These are phyloP conservation scores for Soucietia sequanensis DNA, from an alignment of 805 yeast genomes.

Conservation along the genomic window DNA sequence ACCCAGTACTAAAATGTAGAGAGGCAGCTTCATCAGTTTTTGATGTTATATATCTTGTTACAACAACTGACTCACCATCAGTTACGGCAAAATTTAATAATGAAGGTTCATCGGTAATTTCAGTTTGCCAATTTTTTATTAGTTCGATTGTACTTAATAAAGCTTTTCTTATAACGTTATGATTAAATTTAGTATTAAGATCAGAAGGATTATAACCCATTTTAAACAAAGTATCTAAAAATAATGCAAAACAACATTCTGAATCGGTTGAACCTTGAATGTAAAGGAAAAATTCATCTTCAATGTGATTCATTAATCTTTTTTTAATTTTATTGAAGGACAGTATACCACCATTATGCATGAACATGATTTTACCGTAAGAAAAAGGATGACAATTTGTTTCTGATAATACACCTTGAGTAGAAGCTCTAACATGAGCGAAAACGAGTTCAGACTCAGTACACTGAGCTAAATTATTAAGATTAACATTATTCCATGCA, in stretches of 20 bases:
- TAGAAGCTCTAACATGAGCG: constrained; percentile 95
- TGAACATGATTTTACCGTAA: constrained; percentile 83
- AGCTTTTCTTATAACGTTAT: constrained; percentile 62
- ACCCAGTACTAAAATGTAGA: constrained; percentile 89
- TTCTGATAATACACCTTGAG: constrained; percentile 90
- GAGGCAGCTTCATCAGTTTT: constrained; percentile 95
- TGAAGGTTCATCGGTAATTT: constrained; percentile 64
- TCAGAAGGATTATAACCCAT: constrained; percentile 72
- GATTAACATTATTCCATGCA: constrained; percentile 94
- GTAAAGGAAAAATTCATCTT: constrained; percentile 73
- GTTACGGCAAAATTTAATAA: constrained; percentile 92
- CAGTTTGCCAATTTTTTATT: constrained; percentile 78
- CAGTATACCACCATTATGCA: constrained; percentile 95
- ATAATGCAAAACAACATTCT: constrained; percentile 91
- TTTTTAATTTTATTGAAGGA: constrained; percentile 74
- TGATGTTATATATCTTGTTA: constrained; percentile 85
- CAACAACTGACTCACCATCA: constrained; percentile 84
- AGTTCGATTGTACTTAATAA: constrained; percentile 68
- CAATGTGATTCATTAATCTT: constrained; percentile 64
- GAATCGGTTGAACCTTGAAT: constrained; percentile 96
- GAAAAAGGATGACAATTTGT: constrained; percentile 97
- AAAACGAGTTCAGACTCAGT: constrained; percentile 82
- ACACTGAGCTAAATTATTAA: constrained; percentile 82
- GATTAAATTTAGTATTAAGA: constrained; percentile 38
- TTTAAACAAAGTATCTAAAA: constrained; percentile 69